Conservation (phyloP, 768 basidiomycete species). For the Pulveroboletus sp. region DNA sequence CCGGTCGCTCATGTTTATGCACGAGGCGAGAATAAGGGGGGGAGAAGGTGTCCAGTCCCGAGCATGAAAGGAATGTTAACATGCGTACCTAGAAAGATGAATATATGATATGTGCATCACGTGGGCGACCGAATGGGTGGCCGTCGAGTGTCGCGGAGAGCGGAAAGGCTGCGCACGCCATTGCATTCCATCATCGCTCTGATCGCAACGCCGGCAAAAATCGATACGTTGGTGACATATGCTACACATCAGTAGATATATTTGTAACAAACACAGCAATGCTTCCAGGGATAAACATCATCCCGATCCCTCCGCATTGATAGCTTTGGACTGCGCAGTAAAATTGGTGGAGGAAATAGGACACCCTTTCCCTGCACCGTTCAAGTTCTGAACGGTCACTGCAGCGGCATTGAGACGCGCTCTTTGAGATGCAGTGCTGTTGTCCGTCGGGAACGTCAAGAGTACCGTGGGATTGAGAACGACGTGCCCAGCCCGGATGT, state of each 20-base stretch:
- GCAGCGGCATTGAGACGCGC: constrained; percentile 54
- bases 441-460: constrained; percentile 42
- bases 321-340: constrained; percentile 32
- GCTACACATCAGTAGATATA: neutral
- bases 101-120: too few relatives aligned
- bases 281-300: neutral
- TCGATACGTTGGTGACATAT: neutral
- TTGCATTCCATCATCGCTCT: too few relatives aligned
- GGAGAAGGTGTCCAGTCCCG: too few relatives aligned
- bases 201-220: too few relatives aligned
- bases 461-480: constrained; percentile 39
- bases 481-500: constrained; percentile 38
- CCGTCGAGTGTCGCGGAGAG: too few relatives aligned
- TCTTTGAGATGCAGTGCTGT: constrained; percentile 34
- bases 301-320: constrained; percentile 10
- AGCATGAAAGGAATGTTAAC: too few relatives aligned
- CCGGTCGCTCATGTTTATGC: too few relatives aligned
- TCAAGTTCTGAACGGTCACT: constrained; percentile 67
- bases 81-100: too few relatives aligned
- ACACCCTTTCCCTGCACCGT: constrained; percentile 62
- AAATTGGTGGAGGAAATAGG: constrained; percentile 62
- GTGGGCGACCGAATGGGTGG: too few relatives aligned
- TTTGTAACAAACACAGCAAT: neutral
- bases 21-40: too few relatives aligned
- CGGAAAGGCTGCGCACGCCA: too few relatives aligned